A percentile compares a stretch with the other conserved stretches of the same genome.
Conservation (phyloP, 805 yeast species). For the Candida sakaeoensis region DNA sequence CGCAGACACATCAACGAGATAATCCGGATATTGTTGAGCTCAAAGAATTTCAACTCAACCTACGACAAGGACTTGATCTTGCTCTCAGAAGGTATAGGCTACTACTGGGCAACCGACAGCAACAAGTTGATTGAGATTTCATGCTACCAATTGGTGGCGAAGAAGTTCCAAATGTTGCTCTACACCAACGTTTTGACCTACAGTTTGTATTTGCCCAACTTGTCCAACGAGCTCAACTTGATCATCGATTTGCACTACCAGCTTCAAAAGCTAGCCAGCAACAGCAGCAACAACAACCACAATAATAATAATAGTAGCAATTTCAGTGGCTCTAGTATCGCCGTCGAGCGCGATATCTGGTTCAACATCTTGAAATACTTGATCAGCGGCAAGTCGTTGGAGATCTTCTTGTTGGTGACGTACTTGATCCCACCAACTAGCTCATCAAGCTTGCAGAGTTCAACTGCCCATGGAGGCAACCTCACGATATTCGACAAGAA, state of each 20-base stretch:
- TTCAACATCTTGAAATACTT: slow-evolving; percentile 39
- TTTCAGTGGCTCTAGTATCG: no score
- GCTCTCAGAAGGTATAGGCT: slow-evolving; percentile 40
- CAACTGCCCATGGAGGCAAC: slow-evolving; percentile 36
- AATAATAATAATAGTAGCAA: no score
- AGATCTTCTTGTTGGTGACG: slow-evolving; percentile 35
- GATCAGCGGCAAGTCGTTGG: slow-evolving; percentile 39
- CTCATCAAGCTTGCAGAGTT: slow-evolving; percentile 34
- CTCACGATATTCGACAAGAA: slow-evolving; percentile 42
- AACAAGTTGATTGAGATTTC: slow-evolving; percentile 38
- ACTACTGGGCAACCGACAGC: slow-evolving; percentile 41
- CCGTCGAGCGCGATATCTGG: slow-evolving; percentile 40
- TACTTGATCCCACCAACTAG: slow-evolving; percentile 41
- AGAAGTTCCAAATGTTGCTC: slow-evolving; percentile 32
- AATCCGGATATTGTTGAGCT: slow-evolving; percentile 33
- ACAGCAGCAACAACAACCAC: no score
- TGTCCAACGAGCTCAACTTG: slow-evolving; percentile 38
- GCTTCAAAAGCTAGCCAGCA: slow-evolving; percentile 30
- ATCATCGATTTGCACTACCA: slow-evolving; percentile 43
- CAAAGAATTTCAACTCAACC: slow-evolving; percentile 30
- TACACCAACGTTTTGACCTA: slow-evolving; percentile 29
- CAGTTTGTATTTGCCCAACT: slow-evolving; percentile 30
- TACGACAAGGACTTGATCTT: slow-evolving; percentile 18
- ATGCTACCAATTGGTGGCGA: slow-evolving; percentile 36
- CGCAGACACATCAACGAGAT: slow-evolving; percentile 44